These are phyloP conservation scores for Cinchona pubescens DNA, from an alignment of 257 asterid genomes.

Conservation along the genomic window DNA sequence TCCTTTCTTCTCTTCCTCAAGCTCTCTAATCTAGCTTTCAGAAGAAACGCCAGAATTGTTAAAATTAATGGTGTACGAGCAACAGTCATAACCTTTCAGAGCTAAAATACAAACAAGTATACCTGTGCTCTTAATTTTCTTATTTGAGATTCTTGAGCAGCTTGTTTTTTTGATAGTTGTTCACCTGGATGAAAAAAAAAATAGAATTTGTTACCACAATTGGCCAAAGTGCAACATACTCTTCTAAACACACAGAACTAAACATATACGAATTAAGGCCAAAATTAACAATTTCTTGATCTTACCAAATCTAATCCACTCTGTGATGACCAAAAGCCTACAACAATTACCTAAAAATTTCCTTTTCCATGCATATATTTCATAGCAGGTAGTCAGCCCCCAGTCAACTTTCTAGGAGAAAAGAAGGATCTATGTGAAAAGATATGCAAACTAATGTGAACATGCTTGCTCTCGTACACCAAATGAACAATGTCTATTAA, in stretches of 20 bases:
- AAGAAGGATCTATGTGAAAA: neutral
- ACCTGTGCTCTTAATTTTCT: conserved; percentile 99
- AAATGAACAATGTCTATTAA: neutral
- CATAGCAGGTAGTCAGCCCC: neutral
- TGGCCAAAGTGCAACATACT: conserved; percentile 3
- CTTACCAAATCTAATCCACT: neutral
- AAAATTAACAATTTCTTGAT: neutral
- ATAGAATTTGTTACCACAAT: conserved; percentile 11
- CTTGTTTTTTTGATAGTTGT: conserved; percentile 97
- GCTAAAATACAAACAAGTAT: conserved; percentile 20
- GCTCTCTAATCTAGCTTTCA: conserved; percentile 94
- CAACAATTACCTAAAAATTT: neutral
- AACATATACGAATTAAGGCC: neutral
- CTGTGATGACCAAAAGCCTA: neutral
- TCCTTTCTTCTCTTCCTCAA: conserved; percentile 98
- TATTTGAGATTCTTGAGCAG: conserved; percentile 88
- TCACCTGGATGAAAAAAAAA: conserved; percentile 62
- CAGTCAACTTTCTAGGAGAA: neutral
- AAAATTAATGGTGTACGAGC: conserved; percentile 22
- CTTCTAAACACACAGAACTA: neutral
- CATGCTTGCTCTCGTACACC: neutral
- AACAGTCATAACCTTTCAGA: conserved; percentile 19
- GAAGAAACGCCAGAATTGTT: conserved; percentile 33
- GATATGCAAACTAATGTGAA: neutral
- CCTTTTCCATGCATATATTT: neutral